Evolutionary conservation across 495 filamentous ascomycete genomes (phyloP), one percentile per base, ranked within the genome.

Genomic region (Neurospora sp.): DNA sequence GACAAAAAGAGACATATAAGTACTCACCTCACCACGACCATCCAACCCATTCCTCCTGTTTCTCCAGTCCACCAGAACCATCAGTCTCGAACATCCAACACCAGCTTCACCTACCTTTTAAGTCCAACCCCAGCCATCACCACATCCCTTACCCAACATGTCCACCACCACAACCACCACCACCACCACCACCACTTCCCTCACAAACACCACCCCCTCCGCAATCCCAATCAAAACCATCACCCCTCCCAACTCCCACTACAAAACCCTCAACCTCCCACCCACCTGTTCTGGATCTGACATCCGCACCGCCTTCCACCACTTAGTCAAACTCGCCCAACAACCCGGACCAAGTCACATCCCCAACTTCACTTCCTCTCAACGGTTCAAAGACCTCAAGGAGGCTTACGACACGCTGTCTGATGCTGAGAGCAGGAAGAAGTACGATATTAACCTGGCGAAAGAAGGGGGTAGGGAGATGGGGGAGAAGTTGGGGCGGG

Each of bases 231-330:
- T 3, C 16, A 18, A 18, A 7, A 18, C 41, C 41, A 44, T 18
- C 16, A 44, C 16, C 18, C 42, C 20, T n/a, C n/a, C n/a, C n/a
- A n/a, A n/a, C 46, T 6, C 46, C 48, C 20, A 59, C 48, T 59
- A 27, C 20, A 1, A 5, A 23, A 59, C 48, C 48, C 20, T 59
- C 11, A 59, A 27, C 20, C 5, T 59, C 48, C 48, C 20, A 5
- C 4, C 1, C 1, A 54, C 0, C 0, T n/a, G n/a, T n/a, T n/a
- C n/a, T n/a, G n/a, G n/a, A n/a, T 27, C 20, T 11, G 20, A 14
- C 5, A 54, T 54, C 48, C 20, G 48, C 48, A 12, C 20, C 48
- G 48, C 48, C 48, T 54, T 54, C 48, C 20, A 54, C 20, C 0
- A 11, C 20, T 6, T 14, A 0, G 3, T 5, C 48, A 27, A 54